These are phyloP conservation scores for Flaveria robusta DNA, from an alignment of 129 eudicot species.

Conservation along the genomic window DNA sequence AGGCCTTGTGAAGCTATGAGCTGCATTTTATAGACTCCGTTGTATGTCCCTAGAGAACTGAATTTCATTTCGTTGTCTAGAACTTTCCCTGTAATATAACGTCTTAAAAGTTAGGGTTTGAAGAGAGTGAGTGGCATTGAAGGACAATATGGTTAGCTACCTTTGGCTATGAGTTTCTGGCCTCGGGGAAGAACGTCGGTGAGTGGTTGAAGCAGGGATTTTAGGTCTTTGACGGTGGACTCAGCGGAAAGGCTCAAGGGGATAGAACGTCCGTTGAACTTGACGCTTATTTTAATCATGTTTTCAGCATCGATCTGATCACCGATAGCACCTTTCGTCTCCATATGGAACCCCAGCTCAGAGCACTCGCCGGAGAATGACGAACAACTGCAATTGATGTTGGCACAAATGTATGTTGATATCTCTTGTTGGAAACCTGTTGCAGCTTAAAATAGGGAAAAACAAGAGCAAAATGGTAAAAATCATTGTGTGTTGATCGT, in stretches of 20 bases:
- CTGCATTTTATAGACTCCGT: constrained; percentile 70
- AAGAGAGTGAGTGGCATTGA: neutral
- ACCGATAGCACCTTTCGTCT: constrained; percentile 1
- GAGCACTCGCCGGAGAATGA: neutral
- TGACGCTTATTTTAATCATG: constrained; percentile 43
- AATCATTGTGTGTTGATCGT: too few relatives aligned
- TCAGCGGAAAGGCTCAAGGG: constrained; percentile 51
- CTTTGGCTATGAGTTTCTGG: constrained; percentile 89
- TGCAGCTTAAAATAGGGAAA: too few relatives aligned
- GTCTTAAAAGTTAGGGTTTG: constrained; percentile 3
- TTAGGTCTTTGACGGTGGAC: constrained; percentile 75
- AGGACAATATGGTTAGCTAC: constrained; percentile 29
- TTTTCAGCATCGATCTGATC: neutral
- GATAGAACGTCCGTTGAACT: constrained; percentile 69
- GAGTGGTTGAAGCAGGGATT: constrained; percentile 68
- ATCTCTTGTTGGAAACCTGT: too few relatives aligned
- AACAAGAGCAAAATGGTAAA: too few relatives aligned
- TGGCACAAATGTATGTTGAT: too few relatives aligned
- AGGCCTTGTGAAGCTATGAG: constrained; percentile 92
- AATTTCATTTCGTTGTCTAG: constrained; percentile 63
- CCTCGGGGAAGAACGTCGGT: constrained; percentile 98
- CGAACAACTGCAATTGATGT: neutral
- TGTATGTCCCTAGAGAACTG: constrained; percentile 40
- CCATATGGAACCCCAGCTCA: constrained; percentile 24
- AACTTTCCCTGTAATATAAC: constrained; percentile 53